Evolutionary conservation across 768 basidiomycete species (phyloP), one percentile per base, ranked within the genome.

Genomic region (Lentinula sp.): DNA sequence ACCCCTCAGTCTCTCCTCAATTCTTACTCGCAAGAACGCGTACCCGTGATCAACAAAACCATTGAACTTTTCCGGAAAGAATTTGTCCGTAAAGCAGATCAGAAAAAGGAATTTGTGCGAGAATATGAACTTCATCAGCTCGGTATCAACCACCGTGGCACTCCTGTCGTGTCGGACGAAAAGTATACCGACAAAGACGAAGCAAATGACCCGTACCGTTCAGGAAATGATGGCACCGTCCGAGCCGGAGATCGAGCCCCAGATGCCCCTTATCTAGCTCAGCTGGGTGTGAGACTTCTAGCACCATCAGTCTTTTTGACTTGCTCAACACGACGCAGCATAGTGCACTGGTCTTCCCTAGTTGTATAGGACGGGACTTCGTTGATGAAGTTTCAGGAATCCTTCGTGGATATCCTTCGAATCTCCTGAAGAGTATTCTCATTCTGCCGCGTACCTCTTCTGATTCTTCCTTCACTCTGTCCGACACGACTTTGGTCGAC

Each of bases 91-190:
- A 55, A 55, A 10, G 32, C 1, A 4, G 37, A 54, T 43, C 35
- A 55, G 53, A 36, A n/a, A 23, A 16, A 36, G 53, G 13, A n/a
- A 16, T 18, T 41, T 7, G 1, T 20, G 3, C 59, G 67, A 8
- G 65, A 64, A 7, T 35, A 63, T 7, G 66, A 67, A 2, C 60
- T 79, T 6, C 43, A 50, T 9, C 76, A 77, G 72, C 71, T 80
- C 37, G 78, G 76, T 15, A 69, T 81, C 56, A 81, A 81, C 66
- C 80, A 76, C 64, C 71, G 78, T 15, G 74, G 72, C 66, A 80
- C 80, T 64, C 65, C 73, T 2, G 70, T 81, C 48, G 71, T 81
- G 0, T 23, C 76, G 33, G 81, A 81, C 41, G 69, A 66, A 13
- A 35, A 46, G 3, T 62, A 62, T 7, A 15, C 56, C n/a, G 45